phyloP scores from a whole-genome alignment of 495 filamentous ascomycete species.

The Penicillium canariense region DNA sequence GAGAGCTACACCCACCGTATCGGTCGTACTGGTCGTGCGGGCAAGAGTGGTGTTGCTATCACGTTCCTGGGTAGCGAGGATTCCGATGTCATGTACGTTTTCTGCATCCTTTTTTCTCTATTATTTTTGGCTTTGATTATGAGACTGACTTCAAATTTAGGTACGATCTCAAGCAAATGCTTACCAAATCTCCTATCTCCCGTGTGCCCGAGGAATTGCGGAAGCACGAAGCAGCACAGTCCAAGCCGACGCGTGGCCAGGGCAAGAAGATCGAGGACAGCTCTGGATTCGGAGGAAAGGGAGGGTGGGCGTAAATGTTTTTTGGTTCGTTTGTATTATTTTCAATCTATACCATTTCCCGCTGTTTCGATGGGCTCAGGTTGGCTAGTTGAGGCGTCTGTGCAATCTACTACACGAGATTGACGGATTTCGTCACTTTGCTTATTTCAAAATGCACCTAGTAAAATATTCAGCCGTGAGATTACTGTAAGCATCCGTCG shows the following conservation, averaged over 20 bases:
- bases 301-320: slow-evolving; percentile 40
- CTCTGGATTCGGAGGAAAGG: slow-evolving; percentile 58
- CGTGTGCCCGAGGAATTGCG: slow-evolving; percentile 90
- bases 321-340: background rate
- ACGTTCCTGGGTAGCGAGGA: slow-evolving; percentile 96
- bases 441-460: too few species aligned
- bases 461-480: too few species aligned
- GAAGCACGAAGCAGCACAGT: slow-evolving; percentile 93
- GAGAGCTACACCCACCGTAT: slow-evolving; percentile 98
- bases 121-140: background rate
- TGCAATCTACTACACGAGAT: background rate
- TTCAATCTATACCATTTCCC: slow-evolving; percentile 5
- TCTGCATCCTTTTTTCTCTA: background rate
- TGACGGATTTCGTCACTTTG: background rate
- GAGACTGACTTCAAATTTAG: slow-evolving; percentile 31
- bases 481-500: too few species aligned
- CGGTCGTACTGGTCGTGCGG: slow-evolving; percentile 94
- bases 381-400: background rate
- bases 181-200: slow-evolving; percentile 85
- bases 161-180: slow-evolving; percentile 91
- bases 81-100: slow-evolving; percentile 79
- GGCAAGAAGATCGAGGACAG: slow-evolving; percentile 63
- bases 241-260: slow-evolving; percentile 60
- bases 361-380: background rate
- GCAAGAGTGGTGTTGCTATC: slow-evolving; percentile 95